phyloP scores from a whole-genome alignment of 805 yeast genomes.

The Komagataella pseudopastoris region DNA sequence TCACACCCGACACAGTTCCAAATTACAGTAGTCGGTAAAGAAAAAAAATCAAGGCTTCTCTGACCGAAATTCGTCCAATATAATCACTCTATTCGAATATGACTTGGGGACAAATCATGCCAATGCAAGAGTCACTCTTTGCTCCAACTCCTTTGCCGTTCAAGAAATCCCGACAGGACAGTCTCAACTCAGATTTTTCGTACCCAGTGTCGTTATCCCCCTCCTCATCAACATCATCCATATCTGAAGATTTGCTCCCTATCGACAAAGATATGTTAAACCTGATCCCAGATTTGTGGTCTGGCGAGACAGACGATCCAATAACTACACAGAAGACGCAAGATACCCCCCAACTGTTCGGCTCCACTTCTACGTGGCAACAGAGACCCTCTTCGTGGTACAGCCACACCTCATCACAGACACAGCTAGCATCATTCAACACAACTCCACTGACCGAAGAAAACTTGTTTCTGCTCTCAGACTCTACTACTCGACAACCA shows the following conservation, averaged over 20 bases:
- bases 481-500: conserved; percentile 1
- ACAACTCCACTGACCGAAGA: conserved; percentile 21
- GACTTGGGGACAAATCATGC: background rate
- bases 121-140: background rate
- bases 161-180: background rate
- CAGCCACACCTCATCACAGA: conserved; percentile 1
- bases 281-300: conserved; percentile 14
- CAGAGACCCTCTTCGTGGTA: background rate
- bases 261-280: conserved; percentile 9
- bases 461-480: conserved; percentile 17
- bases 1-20: background rate
- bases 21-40: background rate
- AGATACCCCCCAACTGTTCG: background rate
- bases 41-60: background rate
- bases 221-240: background rate
- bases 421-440: background rate
- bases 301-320: conserved; percentile 3
- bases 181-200: background rate
- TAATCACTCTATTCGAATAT: background rate
- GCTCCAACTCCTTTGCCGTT: background rate
- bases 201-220: background rate
- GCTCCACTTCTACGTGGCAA: background rate
- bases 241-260: background rate
- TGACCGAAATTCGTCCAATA: background rate
- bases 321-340: background rate